phyloP scores from a whole-genome alignment of 305 asterid genomes.

The Ilex paraguariensis region DNA sequence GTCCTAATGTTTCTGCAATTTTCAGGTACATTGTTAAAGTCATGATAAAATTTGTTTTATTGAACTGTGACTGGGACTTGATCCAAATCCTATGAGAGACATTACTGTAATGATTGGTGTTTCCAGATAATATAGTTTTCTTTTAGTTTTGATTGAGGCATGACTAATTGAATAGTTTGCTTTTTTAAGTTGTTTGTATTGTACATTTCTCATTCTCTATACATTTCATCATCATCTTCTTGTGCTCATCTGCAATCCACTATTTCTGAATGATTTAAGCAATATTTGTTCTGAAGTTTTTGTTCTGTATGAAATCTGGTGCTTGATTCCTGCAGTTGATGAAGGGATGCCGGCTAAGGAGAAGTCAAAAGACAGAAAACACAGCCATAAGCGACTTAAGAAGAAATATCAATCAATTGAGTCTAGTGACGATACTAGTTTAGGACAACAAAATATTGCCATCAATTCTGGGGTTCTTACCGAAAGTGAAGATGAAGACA shows the following conservation, averaged over 20 bases:
- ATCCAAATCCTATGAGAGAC: background rate
- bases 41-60: too few relatives aligned
- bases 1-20: too few relatives aligned
- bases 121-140: too few relatives aligned
- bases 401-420: conserved; percentile 40
- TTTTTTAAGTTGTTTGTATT: background rate
- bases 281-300: conserved; percentile 5
- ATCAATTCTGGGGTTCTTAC: background rate
- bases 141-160: background rate
- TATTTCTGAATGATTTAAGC: background rate
- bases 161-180: background rate
- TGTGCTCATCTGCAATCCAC: background rate
- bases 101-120: too few relatives aligned
- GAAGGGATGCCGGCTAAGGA: conserved; percentile 16
- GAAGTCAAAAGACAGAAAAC: conserved; percentile 24
- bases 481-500: conserved; percentile 40
- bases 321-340: conserved; percentile 22
- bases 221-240: background rate
- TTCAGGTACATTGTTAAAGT: too few relatives aligned
- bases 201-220: background rate
- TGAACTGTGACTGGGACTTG: background rate
- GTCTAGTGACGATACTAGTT: conserved; percentile 42
- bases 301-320: conserved; percentile 7
- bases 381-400: conserved; percentile 27
- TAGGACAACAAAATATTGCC: conserved; percentile 9